Conservation (phyloP, 2,329 filamentous ascomycete species). For the Cordyceps tenuipes region DNA sequence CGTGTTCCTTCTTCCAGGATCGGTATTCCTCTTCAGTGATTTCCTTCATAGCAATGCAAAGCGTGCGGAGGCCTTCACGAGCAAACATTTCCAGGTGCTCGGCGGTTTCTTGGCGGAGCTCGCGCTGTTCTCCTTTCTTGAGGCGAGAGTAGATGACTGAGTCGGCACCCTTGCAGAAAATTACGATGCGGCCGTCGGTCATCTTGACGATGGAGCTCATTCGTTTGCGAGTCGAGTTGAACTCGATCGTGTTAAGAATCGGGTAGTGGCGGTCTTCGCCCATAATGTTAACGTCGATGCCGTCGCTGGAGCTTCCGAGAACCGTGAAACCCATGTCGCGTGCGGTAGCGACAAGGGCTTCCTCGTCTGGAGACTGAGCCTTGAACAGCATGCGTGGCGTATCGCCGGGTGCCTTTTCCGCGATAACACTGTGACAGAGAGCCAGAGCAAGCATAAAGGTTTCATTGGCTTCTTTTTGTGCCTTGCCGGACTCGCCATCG, state of each 20-base stretch:
- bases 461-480: conserved; percentile 70
- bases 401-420: conserved; percentile 83
- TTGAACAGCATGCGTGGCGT: conserved; percentile 89
- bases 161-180: conserved; percentile 97
- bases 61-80: conserved; percentile 83
- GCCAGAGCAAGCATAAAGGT: conserved; percentile 92
- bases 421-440: conserved; percentile 94
- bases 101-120: conserved; percentile 74
- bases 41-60: conserved; percentile 83
- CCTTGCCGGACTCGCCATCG: conserved; percentile 63
- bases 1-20: conserved; percentile 78
- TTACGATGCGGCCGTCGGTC: conserved; percentile 79
- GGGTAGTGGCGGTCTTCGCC: conserved; percentile 79
- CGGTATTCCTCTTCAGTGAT: conserved; percentile 76
- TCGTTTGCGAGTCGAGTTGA: conserved; percentile 91
- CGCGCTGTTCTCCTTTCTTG: conserved; percentile 73
- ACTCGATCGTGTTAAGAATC: conserved; percentile 90
- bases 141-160: conserved; percentile 94
- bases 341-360: conserved; percentile 86
- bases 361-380: conserved; percentile 94
- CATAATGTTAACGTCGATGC: conserved; percentile 77
- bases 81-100: conserved; percentile 97
- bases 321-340: conserved; percentile 94
- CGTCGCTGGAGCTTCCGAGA: conserved; percentile 68
- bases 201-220: conserved; percentile 97